Conservation (phyloP, 768 basidiomycete species). For the Lentinula guzmanii region DNA sequence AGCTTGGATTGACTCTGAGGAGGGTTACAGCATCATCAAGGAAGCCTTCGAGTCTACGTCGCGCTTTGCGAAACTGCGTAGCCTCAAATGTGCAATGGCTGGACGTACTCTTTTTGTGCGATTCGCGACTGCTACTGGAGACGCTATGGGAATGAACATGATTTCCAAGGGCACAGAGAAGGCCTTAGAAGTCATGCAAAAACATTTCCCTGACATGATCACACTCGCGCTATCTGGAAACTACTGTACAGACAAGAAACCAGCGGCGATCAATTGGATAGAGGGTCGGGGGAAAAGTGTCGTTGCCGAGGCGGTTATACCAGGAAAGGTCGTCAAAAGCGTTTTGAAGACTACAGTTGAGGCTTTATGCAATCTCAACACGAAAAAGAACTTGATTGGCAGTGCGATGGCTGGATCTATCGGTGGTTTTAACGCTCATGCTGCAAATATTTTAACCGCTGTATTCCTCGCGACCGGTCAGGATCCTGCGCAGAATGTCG, state of each 20-base stretch:
- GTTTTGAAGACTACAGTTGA: constrained; percentile 96
- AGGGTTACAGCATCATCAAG: constrained; percentile 71
- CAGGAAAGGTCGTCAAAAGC: constrained; percentile 79
- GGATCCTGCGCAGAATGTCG: constrained; percentile 98
- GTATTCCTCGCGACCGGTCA: constrained; percentile 95
- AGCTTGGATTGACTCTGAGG: constrained; percentile 78
- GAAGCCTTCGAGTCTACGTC: constrained; percentile 92
- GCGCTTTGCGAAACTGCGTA: constrained; percentile 82
- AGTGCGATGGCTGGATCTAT: constrained; percentile 98
- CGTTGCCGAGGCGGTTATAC: constrained; percentile 91
- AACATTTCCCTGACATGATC: constrained; percentile 85
- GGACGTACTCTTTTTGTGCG: constrained; percentile 91
- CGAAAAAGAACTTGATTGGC: constrained; percentile 96
- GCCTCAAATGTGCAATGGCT: constrained; percentile 84
- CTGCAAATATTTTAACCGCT: constrained; percentile 94
- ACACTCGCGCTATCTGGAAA: constrained; percentile 92
- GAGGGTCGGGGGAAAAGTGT: constrained; percentile 98
- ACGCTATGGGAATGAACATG: constrained; percentile 99
- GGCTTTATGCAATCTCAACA: constrained; percentile 83
- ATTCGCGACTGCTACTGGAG: constrained; percentile 91
- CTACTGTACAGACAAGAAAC: constrained; percentile 99
- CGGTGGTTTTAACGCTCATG: constrained; percentile 98
- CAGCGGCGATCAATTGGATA: constrained; percentile 99
- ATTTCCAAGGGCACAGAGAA: constrained; percentile 97
- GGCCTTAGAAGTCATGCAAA: constrained; percentile 75